phyloP scores from a whole-genome alignment of 768 basidiomycete genomes.

The Trametes sanguinea region DNA sequence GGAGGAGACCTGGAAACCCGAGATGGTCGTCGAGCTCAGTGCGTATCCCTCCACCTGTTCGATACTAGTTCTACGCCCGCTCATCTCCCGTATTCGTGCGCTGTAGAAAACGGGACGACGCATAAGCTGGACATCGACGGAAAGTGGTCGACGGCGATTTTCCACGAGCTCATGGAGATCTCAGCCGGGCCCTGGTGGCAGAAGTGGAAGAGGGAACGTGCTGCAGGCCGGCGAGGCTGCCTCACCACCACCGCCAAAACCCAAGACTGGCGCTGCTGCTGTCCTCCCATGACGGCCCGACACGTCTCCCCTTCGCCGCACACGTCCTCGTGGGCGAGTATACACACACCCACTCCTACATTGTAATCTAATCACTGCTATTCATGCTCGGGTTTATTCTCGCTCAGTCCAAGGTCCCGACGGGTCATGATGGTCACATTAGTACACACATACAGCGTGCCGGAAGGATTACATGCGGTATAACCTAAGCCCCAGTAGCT shows the following conservation, averaged over 20 bases:
- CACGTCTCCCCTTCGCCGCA: background rate
- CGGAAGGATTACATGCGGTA: slow-evolving; percentile 14
- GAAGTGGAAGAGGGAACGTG: slow-evolving; percentile 51
- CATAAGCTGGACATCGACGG: slow-evolving; percentile 55
- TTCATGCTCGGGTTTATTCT: background rate
- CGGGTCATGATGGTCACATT: slow-evolving; percentile 4
- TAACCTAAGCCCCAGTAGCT: slow-evolving; percentile 5
- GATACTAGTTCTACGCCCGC: background rate
- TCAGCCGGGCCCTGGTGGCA: slow-evolving; percentile 64
- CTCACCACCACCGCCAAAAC: slow-evolving; percentile 14
- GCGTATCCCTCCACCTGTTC: slow-evolving; percentile 35
- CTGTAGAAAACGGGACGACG: slow-evolving; percentile 51
- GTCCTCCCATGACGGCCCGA: slow-evolving; percentile 35
- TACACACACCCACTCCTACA: background rate
- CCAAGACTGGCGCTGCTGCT: slow-evolving; percentile 43
- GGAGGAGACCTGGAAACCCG: slow-evolving; percentile 59
- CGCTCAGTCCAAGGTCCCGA: background rate
- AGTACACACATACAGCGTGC: slow-evolving; percentile 10
- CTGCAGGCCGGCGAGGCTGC: slow-evolving; percentile 48
- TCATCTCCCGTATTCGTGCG: background rate
- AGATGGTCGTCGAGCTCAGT: slow-evolving; percentile 67
- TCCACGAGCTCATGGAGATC: slow-evolving; percentile 68
- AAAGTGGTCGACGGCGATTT: slow-evolving; percentile 70
- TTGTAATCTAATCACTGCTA: slow-evolving; percentile 19
- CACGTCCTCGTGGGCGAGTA: too few species aligned